phyloP scores from a whole-genome alignment of 495 filamentous ascomycete species.

The Penicillium tannophilum region DNA sequence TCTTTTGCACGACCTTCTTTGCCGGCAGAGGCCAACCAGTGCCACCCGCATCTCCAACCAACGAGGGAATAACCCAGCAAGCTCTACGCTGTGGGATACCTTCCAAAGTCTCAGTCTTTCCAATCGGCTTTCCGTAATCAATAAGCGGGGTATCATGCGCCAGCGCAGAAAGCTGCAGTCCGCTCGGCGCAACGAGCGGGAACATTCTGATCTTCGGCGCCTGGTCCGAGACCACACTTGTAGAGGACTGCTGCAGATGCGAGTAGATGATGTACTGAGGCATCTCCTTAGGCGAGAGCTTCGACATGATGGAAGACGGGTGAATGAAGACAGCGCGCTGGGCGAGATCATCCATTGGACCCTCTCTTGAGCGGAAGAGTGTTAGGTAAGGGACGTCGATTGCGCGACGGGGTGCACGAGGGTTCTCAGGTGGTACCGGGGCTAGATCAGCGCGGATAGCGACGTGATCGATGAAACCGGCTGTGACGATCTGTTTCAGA shows the following conservation, averaged over 20 bases:
- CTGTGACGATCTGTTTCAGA: slow-evolving; percentile 86
- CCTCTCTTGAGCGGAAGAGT: slow-evolving; percentile 69
- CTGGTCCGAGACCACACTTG: slow-evolving; percentile 47
- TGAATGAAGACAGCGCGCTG: slow-evolving; percentile 79
- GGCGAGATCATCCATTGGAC: slow-evolving; percentile 46
- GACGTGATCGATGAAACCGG: slow-evolving; percentile 93
- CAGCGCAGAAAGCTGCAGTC: slow-evolving; percentile 72
- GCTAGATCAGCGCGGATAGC: slow-evolving; percentile 89
- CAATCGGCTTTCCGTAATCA: slow-evolving; percentile 84
- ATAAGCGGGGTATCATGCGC: slow-evolving; percentile 86
- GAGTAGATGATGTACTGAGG: slow-evolving; percentile 88
- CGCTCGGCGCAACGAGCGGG: slow-evolving; percentile 75
- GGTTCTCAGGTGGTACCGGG: slow-evolving; percentile 68
- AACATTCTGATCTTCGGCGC: slow-evolving; percentile 86
- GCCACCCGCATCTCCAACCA: slow-evolving; percentile 65
- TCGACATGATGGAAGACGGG: slow-evolving; percentile 77
- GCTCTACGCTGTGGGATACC: slow-evolving; percentile 61
- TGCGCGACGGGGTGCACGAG: slow-evolving; percentile 72
- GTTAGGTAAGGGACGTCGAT: slow-evolving; percentile 91
- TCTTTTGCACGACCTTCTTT: slow-evolving; percentile 79
- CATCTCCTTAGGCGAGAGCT: slow-evolving; percentile 67
- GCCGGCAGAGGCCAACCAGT: slow-evolving; percentile 84
- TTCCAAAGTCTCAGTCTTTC: slow-evolving; percentile 67
- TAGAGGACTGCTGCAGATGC: slow-evolving; percentile 72
- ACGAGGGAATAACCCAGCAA: slow-evolving; percentile 78